A percentile compares a stretch with the other conserved stretches of the same genome.
phyloP scores from a whole-genome alignment of 2,329 filamentous ascomycete genomes.

The Cercospora sp. region DNA sequence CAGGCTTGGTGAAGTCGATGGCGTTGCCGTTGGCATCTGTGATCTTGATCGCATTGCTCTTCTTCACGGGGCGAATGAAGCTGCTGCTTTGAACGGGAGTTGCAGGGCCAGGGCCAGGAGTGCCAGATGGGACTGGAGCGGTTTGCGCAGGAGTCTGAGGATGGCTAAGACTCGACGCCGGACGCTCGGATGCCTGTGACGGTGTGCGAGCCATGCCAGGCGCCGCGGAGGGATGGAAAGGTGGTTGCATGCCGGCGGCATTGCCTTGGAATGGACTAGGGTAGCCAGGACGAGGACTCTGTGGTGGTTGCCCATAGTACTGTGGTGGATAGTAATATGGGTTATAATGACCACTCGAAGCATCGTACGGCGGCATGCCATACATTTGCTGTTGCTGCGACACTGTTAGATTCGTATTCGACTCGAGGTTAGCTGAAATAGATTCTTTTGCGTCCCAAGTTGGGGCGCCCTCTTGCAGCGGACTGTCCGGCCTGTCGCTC shows the following conservation, averaged over 20 bases:
- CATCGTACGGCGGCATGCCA: constrained; percentile 57
- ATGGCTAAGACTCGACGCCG: constrained; percentile 62
- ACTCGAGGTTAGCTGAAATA: neutral
- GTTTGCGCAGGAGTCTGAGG: constrained; percentile 57
- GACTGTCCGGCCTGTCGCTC: constrained; percentile 22
- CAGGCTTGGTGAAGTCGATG: constrained; percentile 63
- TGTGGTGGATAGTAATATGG: constrained; percentile 52
- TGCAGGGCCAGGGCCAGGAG: constrained; percentile 22
- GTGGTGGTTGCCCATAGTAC: constrained; percentile 52
- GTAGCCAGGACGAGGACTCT: constrained; percentile 47
- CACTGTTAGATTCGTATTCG: constrained; percentile 42
- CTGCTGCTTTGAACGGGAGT: constrained; percentile 44
- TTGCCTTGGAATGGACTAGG: constrained; percentile 53
- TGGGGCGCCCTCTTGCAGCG: constrained; percentile 16
- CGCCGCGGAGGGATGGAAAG: constrained; percentile 57
- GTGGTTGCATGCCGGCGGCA: constrained; percentile 51
- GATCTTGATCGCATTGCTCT: constrained; percentile 77
- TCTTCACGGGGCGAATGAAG: constrained; percentile 64
- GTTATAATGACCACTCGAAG: constrained; percentile 46
- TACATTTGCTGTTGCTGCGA: constrained; percentile 56
- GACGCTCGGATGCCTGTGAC: constrained; percentile 71
- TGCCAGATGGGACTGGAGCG: constrained; percentile 57
- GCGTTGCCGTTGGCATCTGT: constrained; percentile 79
- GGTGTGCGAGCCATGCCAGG: constrained; percentile 74
- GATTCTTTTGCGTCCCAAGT: constrained; percentile 4